Base-by-base conservation (phyloP, 306 rosid genomes). In the Chamaecrista fasciculata region DNA sequence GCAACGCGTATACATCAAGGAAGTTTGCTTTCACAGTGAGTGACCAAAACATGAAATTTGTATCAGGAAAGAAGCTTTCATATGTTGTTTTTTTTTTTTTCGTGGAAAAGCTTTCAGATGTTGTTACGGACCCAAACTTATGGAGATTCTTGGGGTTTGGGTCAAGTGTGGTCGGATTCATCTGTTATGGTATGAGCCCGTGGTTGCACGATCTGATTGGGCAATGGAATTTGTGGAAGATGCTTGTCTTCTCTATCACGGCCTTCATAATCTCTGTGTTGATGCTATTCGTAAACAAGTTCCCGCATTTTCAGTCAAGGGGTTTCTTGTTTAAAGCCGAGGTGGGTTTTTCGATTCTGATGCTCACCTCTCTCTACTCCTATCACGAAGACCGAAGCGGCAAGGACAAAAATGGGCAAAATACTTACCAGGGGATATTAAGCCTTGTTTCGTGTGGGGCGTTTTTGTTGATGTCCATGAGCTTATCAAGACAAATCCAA, bases 151-250 rank as follows among this genome's bases (percentile, higher is more conserved):
- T 24, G 0, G 75, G 75, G 0, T 76, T 49, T 29, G 36, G 1
- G 8, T 75, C 73, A 46, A 33, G 73, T 44, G 26, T 57, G 5
- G 73, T 66, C 16, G 79, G 73, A 16, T 47, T 74, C 43, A 44
- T 1, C 12, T 67, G 62, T 16, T 56, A 31, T 36, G 62, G 61
- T 0, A 29, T 66, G 18, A 36, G 70, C 23, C 23, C 66, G 12
- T 61, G 70, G 0, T 69, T 69, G 16, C 25, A n/a, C 2, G 11
- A 29, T 8, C 28, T 76, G 42, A 40, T 62, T 23, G 75, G 70
- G 26, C 20, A 40, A 0, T 49, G 70, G 75, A 67, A 11, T 23
- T 12, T 16, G 4, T 10, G 9, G 3, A 68, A 67, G 75, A 58
- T 75, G 1, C 15, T 60, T 2, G 2, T 60, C 0, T 75, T 67